phyloP scores from a whole-genome alignment of 108 stramenopile species.

The Pelagomonas calceolata region DNA sequence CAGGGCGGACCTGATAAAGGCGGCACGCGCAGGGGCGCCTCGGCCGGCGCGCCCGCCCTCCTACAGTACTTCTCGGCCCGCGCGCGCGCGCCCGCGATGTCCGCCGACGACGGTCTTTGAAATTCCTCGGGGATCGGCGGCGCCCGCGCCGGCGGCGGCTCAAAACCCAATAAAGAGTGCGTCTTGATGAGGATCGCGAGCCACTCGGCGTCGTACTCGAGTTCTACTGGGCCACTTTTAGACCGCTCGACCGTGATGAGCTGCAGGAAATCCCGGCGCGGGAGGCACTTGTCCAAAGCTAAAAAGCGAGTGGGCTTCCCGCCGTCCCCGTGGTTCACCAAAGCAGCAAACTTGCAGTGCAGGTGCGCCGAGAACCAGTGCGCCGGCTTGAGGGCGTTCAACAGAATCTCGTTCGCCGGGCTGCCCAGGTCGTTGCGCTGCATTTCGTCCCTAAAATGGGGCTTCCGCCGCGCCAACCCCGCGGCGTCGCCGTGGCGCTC shows the following conservation, averaged over 20 bases:
- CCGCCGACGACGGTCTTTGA: slow-evolving; percentile 1
- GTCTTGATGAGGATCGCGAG: slow-evolving; percentile 65
- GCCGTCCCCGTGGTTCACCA: slow-evolving; percentile 47
- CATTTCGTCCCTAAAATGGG: slow-evolving; percentile 72
- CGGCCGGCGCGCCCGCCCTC: slow-evolving; percentile 34
- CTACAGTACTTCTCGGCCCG: slow-evolving; percentile 15
- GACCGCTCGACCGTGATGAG: slow-evolving; percentile 27
- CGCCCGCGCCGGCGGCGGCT: slow-evolving; percentile 18
- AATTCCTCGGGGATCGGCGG: neutral
- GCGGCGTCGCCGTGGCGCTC: slow-evolving; percentile 64
- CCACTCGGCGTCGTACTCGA: slow-evolving; percentile 70
- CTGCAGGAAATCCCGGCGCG: slow-evolving; percentile 75
- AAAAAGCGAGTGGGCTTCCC: slow-evolving; percentile 66
- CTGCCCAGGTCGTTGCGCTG: slow-evolving; percentile 73
- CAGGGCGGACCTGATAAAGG: neutral
- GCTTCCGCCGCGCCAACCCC: slow-evolving; percentile 58
- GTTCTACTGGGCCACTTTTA: slow-evolving; percentile 29
- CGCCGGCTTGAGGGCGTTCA: slow-evolving; percentile 65
- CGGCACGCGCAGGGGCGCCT: slow-evolving; percentile 28
- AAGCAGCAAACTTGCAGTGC: slow-evolving; percentile 87
- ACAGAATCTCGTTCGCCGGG: slow-evolving; percentile 64
- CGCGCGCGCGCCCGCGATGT: neutral
- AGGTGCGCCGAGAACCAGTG: slow-evolving; percentile 97
- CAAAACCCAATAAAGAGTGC: slow-evolving; percentile 38
- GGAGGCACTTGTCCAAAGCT: slow-evolving; percentile 94